Base-by-base conservation (phyloP, 331 rosid species). In the Cydonia oblonga region DNA sequence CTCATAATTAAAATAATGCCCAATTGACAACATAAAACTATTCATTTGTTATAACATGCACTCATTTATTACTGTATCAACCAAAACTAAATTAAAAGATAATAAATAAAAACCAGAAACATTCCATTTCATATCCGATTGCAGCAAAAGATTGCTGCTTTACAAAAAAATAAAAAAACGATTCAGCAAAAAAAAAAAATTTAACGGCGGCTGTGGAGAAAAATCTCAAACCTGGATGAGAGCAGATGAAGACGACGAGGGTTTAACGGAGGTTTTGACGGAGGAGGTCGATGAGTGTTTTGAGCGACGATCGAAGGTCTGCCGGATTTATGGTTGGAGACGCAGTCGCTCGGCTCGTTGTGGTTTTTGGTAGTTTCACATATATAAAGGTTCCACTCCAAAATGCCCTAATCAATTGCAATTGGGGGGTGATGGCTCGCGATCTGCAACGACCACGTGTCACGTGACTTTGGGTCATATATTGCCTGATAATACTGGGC, bases 321-420 rank as follows among this genome's bases (percentile, higher is more conserved):
- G 44, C 7, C 40, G 53, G 65, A 71, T 71, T 58, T n/a, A 51
- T 6, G 7, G 40, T 13, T 58, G 58, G 58, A 40, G 57, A 38
- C 58, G 75, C 67, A 49, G 75, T 59, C 53, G 75, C 56, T 59
- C 57, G 68, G 35, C n/a, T 40, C 60, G 46, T 51, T 51, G 22
- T 7, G 56, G 56, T 2, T 15, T 12, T 32, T 20, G 8, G 26
- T 40, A 58, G 75, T 71, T 59, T 61, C 46, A 40, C 75, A 7
- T 59, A 59, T 71, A 71, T 59, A 71, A 71, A 19, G 68, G 58
- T 59, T 51, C 56, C 56, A 42, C 56, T 51, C 7, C 56, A 38
- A 4, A 40, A 71, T 71, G 75, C 75, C 75, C 75, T 71, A 71
- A 71, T 71, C 57, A 42, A 24, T 59, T 71, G 11, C 15, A 71